A percentile compares a stretch with the other conserved stretches of the same genome.
These are phyloP conservation scores for Mesembryanthemum crystallinum DNA, from an alignment of 148 eudicot genomes.

Conservation along the genomic window DNA sequence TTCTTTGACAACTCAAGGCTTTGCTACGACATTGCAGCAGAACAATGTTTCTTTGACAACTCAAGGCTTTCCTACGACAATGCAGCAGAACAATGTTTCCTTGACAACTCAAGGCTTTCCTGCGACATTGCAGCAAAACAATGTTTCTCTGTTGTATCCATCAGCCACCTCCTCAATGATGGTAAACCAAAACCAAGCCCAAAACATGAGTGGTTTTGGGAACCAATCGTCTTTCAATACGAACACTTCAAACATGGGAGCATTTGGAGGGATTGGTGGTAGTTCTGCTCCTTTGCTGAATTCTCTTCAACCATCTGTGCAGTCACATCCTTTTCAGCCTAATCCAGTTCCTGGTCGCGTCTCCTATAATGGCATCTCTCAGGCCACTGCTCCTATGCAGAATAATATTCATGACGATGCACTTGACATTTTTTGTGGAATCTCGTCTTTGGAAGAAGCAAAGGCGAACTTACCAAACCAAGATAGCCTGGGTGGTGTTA, in stretches of 20 bases:
- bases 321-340: neutral
- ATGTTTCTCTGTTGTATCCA: constrained; percentile 1
- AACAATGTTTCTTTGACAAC: neutral
- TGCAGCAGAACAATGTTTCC: neutral
- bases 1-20: too few species aligned
- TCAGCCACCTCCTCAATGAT: constrained; percentile 4
- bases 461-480: constrained; percentile 26
- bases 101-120: constrained; percentile 19
- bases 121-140: neutral
- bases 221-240: constrained; percentile 6
- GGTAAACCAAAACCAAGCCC: constrained; percentile 1
- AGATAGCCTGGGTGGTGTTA: neutral
- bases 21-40: too few species aligned
- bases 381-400: constrained; percentile 9
- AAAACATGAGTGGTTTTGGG: neutral
- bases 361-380: constrained; percentile 6
- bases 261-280: neutral
- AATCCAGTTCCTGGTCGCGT: constrained; percentile 1
- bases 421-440: constrained; percentile 32
- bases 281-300: neutral
- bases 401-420: constrained; percentile 29
- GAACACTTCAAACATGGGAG: constrained; percentile 5
- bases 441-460: constrained; percentile 41
- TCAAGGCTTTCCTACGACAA: too few species aligned
- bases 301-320: constrained; percentile 8